These are phyloP conservation scores for Kuraishia floccosa DNA, from an alignment of 805 yeast genomes.

Conservation along the genomic window DNA sequence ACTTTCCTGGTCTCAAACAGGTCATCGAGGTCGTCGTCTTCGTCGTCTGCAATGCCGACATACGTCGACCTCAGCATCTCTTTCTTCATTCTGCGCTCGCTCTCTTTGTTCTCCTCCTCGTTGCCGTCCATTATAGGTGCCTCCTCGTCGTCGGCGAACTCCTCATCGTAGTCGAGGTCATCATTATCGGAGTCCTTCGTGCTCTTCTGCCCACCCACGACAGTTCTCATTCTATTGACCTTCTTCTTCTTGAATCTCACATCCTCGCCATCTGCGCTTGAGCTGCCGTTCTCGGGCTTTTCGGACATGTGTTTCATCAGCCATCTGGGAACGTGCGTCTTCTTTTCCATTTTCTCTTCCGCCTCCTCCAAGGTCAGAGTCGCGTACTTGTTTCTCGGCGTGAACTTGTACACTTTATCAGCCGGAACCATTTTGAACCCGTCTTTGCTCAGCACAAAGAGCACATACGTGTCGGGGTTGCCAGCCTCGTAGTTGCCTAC, in stretches of 20 bases:
- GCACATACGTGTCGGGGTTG: constrained; percentile 70
- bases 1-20: constrained; percentile 59
- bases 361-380: constrained; percentile 94
- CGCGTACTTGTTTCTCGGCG: constrained; percentile 87
- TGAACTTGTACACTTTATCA: constrained; percentile 86
- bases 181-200: constrained; percentile 64
- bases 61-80: constrained; percentile 80
- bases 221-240: constrained; percentile 22
- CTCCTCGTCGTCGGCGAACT: constrained; percentile 97
- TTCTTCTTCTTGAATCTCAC: constrained; percentile 27
- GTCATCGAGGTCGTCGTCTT: constrained; percentile 59
- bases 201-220: constrained; percentile 23
- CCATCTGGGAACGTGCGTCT: constrained; percentile 79
- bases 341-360: constrained; percentile 84
- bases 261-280: constrained; percentile 40
- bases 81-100: constrained; percentile 71
- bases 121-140: constrained; percentile 96
- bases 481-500: constrained; percentile 95
- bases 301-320: constrained; percentile 82
- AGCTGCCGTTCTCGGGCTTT: constrained; percentile 43
- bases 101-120: constrained; percentile 88
- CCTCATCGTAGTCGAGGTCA: constrained; percentile 91
- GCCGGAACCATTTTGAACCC: constrained; percentile 94
- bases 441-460: constrained; percentile 73
- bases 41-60: constrained; percentile 42